These are phyloP conservation scores for Brassica balearica DNA, from an alignment of 441 rosid species.

Conservation along the genomic window DNA sequence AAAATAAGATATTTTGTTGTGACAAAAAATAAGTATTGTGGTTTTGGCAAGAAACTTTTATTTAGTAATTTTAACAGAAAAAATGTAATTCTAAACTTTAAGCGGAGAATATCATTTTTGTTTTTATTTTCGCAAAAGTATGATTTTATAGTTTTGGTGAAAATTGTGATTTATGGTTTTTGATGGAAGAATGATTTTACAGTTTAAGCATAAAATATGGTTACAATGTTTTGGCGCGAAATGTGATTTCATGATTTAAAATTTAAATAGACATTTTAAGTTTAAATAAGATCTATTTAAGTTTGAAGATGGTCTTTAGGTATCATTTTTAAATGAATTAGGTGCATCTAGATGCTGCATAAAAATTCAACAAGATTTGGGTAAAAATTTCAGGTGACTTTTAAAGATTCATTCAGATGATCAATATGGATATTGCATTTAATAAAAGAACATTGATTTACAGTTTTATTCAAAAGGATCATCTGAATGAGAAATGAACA, in stretches of 20 bases:
- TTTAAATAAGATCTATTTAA: too few relatives aligned
- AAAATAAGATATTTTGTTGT: neutral
- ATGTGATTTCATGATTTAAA: neutral
- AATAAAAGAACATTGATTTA: neutral
- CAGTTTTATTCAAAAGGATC: neutral
- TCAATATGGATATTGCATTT: neutral
- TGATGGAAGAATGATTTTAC: neutral
- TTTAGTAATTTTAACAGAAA: neutral
- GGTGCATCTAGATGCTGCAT: too few relatives aligned
- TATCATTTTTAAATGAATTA: too few relatives aligned
- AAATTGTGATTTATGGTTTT: neutral
- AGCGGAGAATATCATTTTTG: neutral
- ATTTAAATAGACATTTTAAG: too few relatives aligned
- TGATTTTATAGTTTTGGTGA: neutral
- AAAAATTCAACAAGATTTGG: too few relatives aligned
- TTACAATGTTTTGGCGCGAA: neutral
- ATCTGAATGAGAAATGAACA: neutral
- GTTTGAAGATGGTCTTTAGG: too few relatives aligned
- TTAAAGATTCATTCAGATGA: neutral
- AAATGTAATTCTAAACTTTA: too few relatives aligned
- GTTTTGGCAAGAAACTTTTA: neutral
- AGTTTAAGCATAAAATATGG: neutral
- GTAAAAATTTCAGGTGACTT: too few relatives aligned
- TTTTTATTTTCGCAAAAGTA: too few relatives aligned
- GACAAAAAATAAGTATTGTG: neutral